phyloP scores from a whole-genome alignment of 2,329 filamentous ascomycete species.

The Claviceps paspali region DNA sequence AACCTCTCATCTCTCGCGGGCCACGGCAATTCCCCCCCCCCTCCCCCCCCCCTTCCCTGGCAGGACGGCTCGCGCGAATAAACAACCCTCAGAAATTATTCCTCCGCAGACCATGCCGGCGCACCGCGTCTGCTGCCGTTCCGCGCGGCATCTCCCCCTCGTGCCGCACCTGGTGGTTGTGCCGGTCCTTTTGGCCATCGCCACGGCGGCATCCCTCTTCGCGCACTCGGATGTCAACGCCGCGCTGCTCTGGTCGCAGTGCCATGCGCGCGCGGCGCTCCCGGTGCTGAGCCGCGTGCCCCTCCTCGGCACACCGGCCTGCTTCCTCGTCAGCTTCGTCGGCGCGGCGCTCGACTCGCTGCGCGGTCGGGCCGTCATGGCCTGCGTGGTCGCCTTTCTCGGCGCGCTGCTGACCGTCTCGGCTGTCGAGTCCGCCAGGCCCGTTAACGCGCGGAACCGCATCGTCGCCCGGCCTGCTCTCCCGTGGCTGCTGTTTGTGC shows the following conservation, averaged over 20 bases:
- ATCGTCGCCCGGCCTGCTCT: slow-evolving; percentile 24
- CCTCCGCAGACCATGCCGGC: not conserved
- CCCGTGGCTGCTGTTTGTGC: slow-evolving; percentile 32
- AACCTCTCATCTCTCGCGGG: too few relatives aligned
- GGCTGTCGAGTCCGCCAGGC: slow-evolving; percentile 33
- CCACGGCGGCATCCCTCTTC: slow-evolving; percentile 27
- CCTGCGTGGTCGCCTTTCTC: slow-evolving; percentile 27
- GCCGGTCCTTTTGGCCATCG: slow-evolving; percentile 29
- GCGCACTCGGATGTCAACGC: slow-evolving; percentile 34
- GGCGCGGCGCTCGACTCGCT: slow-evolving; percentile 24
- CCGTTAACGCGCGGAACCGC: slow-evolving; percentile 21
- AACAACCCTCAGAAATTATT: too few relatives aligned
- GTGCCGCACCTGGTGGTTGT: slow-evolving; percentile 36
- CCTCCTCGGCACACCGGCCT: slow-evolving; percentile 28
- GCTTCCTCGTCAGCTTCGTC: slow-evolving; percentile 37
- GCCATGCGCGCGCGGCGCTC: slow-evolving; percentile 31
- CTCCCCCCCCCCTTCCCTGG: too few relatives aligned
- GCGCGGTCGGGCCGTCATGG: slow-evolving; percentile 26
- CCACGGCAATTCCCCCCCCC: too few relatives aligned
- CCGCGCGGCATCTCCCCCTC: slow-evolving; percentile 37
- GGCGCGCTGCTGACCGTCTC: slow-evolving; percentile 32
- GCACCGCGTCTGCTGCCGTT: slow-evolving; percentile 16
- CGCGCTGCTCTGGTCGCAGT: slow-evolving; percentile 37
- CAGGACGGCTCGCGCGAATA: too few relatives aligned
- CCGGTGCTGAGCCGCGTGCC: slow-evolving; percentile 29